Base-by-base conservation (phyloP, 2,329 filamentous ascomycete species). In the Colletotrichum salicis region DNA sequence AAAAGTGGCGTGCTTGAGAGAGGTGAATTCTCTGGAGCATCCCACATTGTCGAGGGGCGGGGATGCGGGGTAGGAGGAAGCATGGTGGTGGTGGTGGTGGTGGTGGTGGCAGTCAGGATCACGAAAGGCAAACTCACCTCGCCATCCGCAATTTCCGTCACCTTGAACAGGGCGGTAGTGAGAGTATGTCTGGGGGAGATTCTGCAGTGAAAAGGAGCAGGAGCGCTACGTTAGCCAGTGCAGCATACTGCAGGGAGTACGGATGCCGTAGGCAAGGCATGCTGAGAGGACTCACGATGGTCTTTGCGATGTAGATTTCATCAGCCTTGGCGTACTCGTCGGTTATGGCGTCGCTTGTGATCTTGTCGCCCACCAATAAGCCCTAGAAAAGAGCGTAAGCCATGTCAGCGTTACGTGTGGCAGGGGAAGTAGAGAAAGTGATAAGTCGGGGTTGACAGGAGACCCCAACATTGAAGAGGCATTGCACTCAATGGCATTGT, bases 121-220 rank as follows among this genome's bases (percentile, higher is more conserved):
- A 52, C 57, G 37, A 60, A 64, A 54, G 51, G 64, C 75, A 74
- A 76, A 84, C 91, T 86, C 87, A 98, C 96, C 96, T 92, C 96
- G 90, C 96, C 96, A 98, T 78, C 96, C 96, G 83, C 96, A 98
- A 80, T 97, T 97, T 71, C 96, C 96, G 83, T 98, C 96, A 64
- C 96, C 96, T 82, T 93, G 92, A 80, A 97, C 91, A 12, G 92
- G 92, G 67, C 96, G 94, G 79, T 96, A 97, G 80, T 95, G 92
- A 24, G 94, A 93, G 81, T 97, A 97, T 68, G 92, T 94, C 77
- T 92, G 88, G 7, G 95, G 93, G 66, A 99, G 88, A 24, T 91
- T 88, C 95, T 97, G 76, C 15, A 45, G 64, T 72, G 64, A 51
- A 56, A 64, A 67, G 33, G 41, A 48, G 56, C 24, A 41, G 33